Percentiles rank a stretch among this genome's conserved stretches.
Conservation (phyloP, 805 yeast genomes). For the Saccharomyces jurei region DNA sequence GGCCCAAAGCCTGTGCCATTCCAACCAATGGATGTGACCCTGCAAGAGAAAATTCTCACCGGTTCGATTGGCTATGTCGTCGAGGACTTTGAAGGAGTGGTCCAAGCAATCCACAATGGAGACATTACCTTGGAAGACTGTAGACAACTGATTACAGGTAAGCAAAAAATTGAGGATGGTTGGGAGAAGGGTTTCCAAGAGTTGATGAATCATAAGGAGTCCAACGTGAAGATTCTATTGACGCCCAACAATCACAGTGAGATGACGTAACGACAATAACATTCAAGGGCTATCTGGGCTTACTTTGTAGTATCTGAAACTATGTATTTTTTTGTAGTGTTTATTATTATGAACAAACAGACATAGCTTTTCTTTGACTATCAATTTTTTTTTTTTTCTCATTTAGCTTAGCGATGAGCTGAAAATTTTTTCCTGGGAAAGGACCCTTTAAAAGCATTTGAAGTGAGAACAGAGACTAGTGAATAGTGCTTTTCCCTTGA, state of each 20-base stretch:
- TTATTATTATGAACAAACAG: background rate
- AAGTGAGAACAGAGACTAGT: no score
- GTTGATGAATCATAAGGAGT: conserved; percentile 44
- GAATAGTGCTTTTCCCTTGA: background rate
- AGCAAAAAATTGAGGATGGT: conserved; percentile 41
- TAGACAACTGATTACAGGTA: conserved; percentile 46
- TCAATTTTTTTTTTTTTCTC: background rate
- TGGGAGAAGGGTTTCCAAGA: conserved; percentile 47
- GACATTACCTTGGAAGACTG: conserved; percentile 38
- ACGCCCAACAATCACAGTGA: conserved; percentile 39
- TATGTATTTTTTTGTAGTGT: background rate
- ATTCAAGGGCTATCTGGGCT: background rate
- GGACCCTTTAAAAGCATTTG: background rate
- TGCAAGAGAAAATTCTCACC: conserved; percentile 45
- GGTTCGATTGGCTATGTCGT: conserved; percentile 58
- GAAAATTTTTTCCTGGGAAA: background rate
- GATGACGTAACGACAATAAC: conserved; percentile 5
- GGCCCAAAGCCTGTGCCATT: conserved; percentile 41
- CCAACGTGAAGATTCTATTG: conserved; percentile 47
- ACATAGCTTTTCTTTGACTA: background rate
- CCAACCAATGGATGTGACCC: conserved; percentile 48
- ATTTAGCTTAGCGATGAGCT: background rate
- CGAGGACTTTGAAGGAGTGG: conserved; percentile 49
- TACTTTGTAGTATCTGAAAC: background rate
- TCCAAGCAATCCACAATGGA: conserved; percentile 42